These are phyloP conservation scores for Aureobasidium lini DNA, from an alignment of 2,329 filamentous ascomycete genomes.

Conservation along the genomic window DNA sequence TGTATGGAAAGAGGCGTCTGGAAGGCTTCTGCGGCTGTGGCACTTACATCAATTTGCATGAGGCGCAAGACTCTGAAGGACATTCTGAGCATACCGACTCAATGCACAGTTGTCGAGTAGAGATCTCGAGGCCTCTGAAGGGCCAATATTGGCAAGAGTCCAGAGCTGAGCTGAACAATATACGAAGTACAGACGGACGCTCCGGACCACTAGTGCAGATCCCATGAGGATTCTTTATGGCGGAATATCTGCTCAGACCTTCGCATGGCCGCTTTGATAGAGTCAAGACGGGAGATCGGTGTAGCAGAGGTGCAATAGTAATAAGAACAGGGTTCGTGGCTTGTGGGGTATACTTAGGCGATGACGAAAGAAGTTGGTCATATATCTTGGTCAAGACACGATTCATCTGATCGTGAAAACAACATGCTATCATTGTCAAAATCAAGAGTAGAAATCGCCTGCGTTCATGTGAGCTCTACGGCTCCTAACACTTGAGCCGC, in stretches of 20 bases:
- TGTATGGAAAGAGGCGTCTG: not conserved
- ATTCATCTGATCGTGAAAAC: too few species aligned
- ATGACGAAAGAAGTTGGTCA: not conserved
- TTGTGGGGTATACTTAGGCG: not conserved
- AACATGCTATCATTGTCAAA: too few species aligned
- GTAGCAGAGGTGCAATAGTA: not conserved
- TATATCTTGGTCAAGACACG: not conserved
- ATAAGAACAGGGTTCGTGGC: slow-evolving; percentile 1
- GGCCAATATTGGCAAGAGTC: not conserved
- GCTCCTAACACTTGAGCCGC: too few species aligned
- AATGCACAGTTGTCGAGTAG: not conserved
- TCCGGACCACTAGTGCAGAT: slow-evolving; percentile 1
- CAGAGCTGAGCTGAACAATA: slow-evolving; percentile 8
- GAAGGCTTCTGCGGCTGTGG: not conserved
- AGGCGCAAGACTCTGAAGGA: not conserved
- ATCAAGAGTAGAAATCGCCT: too few species aligned
- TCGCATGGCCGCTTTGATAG: not conserved
- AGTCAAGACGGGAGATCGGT: not conserved
- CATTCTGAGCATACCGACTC: not conserved
- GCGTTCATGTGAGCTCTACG: too few species aligned
- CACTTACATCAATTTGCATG: not conserved
- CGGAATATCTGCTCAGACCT: not conserved
- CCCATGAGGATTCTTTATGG: not conserved
- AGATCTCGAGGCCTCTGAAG: not conserved
- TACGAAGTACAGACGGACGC: slow-evolving; percentile 4